Evolutionary conservation across 345 rosid genomes (phyloP).

Genomic region (Brassica napus): DNA sequence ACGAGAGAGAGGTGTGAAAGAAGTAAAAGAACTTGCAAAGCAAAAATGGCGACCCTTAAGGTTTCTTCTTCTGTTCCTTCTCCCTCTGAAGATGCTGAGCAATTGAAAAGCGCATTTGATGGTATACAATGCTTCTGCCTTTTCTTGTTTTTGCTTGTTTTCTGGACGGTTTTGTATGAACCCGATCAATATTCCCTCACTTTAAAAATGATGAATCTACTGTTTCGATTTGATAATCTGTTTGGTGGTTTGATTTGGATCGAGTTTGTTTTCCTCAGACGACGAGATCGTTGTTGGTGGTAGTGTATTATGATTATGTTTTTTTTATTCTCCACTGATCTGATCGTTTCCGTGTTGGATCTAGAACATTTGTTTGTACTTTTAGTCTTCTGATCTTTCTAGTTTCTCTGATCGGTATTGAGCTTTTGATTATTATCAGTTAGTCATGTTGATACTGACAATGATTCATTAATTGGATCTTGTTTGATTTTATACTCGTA

Average conservation of each 20-base stretch:
- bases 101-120: conserved; percentile 60
- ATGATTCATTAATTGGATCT: background rate
- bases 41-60: conserved; percentile 58
- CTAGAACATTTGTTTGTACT: background rate
- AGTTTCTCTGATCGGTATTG: background rate
- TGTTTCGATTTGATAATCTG: background rate
- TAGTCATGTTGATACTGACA: conserved; percentile 18
- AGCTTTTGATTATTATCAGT: background rate
- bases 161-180: background rate
- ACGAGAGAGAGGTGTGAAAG: background rate
- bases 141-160: background rate
- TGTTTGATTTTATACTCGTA: background rate
- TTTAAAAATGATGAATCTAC: background rate
- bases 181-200: background rate
- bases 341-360: conserved; percentile 9
- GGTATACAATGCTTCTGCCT: conserved; percentile 38
- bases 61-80: conserved; percentile 55
- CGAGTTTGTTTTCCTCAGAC: background rate
- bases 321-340: conserved; percentile 6
- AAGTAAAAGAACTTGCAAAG: background rate
- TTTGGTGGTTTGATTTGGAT: background rate
- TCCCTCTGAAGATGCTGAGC: conserved; percentile 65
- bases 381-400: background rate
- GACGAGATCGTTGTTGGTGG: conserved; percentile 14
- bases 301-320: conserved; percentile 17